Conservation (phyloP, 495 filamentous ascomycete species). For the Hyphodiscus hymeniophilus region DNA sequence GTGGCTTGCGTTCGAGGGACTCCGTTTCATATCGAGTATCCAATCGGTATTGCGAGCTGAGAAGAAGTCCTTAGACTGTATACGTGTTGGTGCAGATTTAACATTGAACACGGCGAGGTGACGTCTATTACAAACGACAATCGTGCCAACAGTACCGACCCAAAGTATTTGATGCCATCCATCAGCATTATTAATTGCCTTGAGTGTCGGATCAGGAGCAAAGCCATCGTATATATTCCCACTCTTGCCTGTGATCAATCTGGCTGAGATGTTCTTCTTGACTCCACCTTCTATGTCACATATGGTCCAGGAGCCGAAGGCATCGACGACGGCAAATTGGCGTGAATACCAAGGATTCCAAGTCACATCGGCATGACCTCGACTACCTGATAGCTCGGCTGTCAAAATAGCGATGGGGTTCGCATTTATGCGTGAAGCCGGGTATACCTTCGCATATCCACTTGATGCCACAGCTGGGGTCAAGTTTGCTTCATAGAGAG, state of each 20-base stretch:
- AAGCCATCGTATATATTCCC: slow-evolving; percentile 19
- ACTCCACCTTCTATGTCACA: slow-evolving; percentile 49
- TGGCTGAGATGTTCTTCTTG: neutral
- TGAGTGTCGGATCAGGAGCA: slow-evolving; percentile 10
- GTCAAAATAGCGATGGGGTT: slow-evolving; percentile 53
- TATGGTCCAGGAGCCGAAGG: slow-evolving; percentile 63
- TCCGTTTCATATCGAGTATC: slow-evolving; percentile 47
- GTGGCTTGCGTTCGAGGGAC: slow-evolving; percentile 35
- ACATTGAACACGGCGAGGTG: slow-evolving; percentile 27
- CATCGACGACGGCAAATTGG: slow-evolving; percentile 62
- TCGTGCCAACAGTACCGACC: slow-evolving; percentile 33
- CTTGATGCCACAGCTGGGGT: neutral
- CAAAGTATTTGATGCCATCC: slow-evolving; percentile 47
- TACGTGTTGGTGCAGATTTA: slow-evolving; percentile 4
- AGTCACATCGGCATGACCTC: slow-evolving; percentile 58
- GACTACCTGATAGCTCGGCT: slow-evolving; percentile 44
- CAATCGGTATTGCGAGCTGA: slow-evolving; percentile 23
- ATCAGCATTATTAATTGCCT: slow-evolving; percentile 24
- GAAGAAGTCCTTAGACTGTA: slow-evolving; percentile 33
- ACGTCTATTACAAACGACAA: slow-evolving; percentile 39
- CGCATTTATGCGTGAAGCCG: slow-evolving; percentile 47
- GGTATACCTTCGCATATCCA: neutral
- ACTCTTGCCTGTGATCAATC: slow-evolving; percentile 4
- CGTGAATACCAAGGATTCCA: slow-evolving; percentile 69
- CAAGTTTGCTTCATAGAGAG: slow-evolving; percentile 27